Base-by-base conservation (phyloP, 2,329 filamentous ascomycete genomes). In the Lojkania enalia region DNA sequence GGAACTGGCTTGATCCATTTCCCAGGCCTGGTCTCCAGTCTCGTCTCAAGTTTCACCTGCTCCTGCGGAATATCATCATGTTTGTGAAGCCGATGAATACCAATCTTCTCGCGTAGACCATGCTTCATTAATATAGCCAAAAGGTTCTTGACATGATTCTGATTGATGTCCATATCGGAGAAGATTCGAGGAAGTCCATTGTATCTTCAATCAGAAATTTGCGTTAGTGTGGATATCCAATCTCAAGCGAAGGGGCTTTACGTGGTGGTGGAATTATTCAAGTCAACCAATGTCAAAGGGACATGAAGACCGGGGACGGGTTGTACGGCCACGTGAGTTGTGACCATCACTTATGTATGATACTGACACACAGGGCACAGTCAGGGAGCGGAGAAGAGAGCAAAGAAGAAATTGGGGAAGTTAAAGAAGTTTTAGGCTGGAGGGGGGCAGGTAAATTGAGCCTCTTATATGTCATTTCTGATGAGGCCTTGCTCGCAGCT, bases 1-100 rank as follows among this genome's bases (percentile, higher is more conserved):
- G 29, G 39, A 47, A 38, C 38, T 38, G 29, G 32, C 44, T 43
- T 47, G 25, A 14, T 47, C 39, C 19, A 47, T 47, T 47, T 47
- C 16, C 44, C 29, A 43, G 39, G 38, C 44, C 30, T 43, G 19
- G 39, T 47, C 44, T 38, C 33, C n/a, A 47, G 44, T 21, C 42
- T 43, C 21, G 39, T 42, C 39, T 47, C 19, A 20, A 47, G 44
- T 39, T 42, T 47, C 30, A 47, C 44, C 44, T 42, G 29, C 39
- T 47, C 36, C 38, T 47, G 36, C 29, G 19, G 39, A 39, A 47
- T 42, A 27, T 42, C 19, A 18, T 47, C 29, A 42, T 47, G 29
- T 38, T 38, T 42, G 19, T 47, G 29, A 25, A 42, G 39, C 39
- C n/a, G 32, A 35, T 47, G 20, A 29, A 47, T 35, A 43, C 44